Percentiles rank a stretch among this genome's conserved stretches.
Evolutionary conservation across 495 filamentous ascomycete species (phyloP).

Genomic region (Tuber calosporum): DNA sequence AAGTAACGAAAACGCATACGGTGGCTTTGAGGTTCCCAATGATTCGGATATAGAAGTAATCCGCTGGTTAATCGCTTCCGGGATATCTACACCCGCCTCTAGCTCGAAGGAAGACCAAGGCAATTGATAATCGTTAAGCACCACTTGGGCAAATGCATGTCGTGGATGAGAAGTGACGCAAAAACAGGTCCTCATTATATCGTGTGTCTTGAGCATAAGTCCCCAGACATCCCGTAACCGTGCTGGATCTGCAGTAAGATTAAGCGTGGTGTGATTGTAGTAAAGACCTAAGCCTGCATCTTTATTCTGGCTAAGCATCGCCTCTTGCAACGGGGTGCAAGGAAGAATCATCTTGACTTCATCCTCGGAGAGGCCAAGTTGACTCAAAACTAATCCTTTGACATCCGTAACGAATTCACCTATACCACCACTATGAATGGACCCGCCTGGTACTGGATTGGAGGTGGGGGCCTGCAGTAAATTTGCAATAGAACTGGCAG

Average conservation of each 20-base stretch:
- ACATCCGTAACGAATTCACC: conserved; percentile 44
- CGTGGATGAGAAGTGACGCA: conserved; percentile 46
- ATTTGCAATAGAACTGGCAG: conserved; percentile 51
- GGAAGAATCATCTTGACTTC: conserved; percentile 55
- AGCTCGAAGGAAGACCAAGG: conserved; percentile 39
- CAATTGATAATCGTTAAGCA: conserved; percentile 43
- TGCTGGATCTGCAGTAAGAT: conserved; percentile 45
- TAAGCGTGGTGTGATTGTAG: conserved; percentile 52
- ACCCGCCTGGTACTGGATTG: conserved; percentile 14
- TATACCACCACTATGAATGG: conserved; percentile 23
- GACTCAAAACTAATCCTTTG: conserved; percentile 38
- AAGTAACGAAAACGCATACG: conserved; percentile 41
- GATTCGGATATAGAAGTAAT: conserved; percentile 20
- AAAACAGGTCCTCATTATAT: conserved; percentile 58
- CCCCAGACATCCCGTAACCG: conserved; percentile 48
- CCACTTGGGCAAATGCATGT: conserved; percentile 55
- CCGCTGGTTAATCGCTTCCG: conserved; percentile 22
- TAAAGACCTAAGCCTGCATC: conserved; percentile 46
- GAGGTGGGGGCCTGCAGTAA: conserved; percentile 26
- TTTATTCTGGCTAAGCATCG: conserved; percentile 59
- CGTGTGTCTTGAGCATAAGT: conserved; percentile 50
- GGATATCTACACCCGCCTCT: conserved; percentile 13
- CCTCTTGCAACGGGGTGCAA: conserved; percentile 75
- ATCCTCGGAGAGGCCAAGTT: conserved; percentile 42
- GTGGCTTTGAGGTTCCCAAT: conserved; percentile 30